A percentile compares a stretch with the other conserved stretches of the same genome.
phyloP scores from a whole-genome alignment of 2,329 filamentous ascomycete genomes.

The Westerdykella sp. region DNA sequence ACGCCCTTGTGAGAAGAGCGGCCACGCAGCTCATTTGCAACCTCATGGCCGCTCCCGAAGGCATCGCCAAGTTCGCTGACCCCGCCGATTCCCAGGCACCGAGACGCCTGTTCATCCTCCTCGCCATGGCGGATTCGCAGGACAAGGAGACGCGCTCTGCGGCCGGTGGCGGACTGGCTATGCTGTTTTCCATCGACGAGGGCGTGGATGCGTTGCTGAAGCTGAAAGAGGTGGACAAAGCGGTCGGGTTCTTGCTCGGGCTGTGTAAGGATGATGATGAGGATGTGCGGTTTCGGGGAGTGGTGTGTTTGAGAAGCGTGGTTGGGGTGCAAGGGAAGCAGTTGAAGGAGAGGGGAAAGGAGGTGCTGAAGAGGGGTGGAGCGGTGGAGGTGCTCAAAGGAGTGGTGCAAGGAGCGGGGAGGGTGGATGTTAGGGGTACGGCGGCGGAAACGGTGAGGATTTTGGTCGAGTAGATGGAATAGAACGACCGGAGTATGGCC shows the following conservation, averaged over 20 bases:
- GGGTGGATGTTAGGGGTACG: conserved; percentile 63
- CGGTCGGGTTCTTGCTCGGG: conserved; percentile 70
- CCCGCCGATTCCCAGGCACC: conserved; percentile 56
- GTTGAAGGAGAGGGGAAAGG: conserved; percentile 47
- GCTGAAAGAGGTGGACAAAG: conserved; percentile 49
- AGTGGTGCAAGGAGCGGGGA: conserved; percentile 62
- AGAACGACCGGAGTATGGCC: neutral
- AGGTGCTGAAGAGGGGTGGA: conserved; percentile 46
- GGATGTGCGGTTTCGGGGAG: conserved; percentile 64
- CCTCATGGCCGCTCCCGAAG: conserved; percentile 63
- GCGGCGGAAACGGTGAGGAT: conserved; percentile 68
- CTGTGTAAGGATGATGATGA: conserved; percentile 67
- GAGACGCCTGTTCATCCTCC: conserved; percentile 72
- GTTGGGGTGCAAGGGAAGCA: conserved; percentile 57
- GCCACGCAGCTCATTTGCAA: conserved; percentile 89
- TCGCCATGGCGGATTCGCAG: conserved; percentile 82
- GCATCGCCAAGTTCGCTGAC: conserved; percentile 63
- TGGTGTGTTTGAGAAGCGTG: conserved; percentile 70
- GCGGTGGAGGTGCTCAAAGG: conserved; percentile 64
- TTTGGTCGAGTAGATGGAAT: conserved; percentile 41
- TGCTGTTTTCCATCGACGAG: conserved; percentile 70
- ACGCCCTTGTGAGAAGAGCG: conserved; percentile 71
- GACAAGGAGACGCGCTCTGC: conserved; percentile 73
- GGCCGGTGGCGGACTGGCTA: conserved; percentile 81
- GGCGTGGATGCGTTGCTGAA: conserved; percentile 66